A percentile compares a stretch with the other conserved stretches of the same genome.
Conservation (phyloP, 768 basidiomycete species). For the Boletus reticulatus region DNA sequence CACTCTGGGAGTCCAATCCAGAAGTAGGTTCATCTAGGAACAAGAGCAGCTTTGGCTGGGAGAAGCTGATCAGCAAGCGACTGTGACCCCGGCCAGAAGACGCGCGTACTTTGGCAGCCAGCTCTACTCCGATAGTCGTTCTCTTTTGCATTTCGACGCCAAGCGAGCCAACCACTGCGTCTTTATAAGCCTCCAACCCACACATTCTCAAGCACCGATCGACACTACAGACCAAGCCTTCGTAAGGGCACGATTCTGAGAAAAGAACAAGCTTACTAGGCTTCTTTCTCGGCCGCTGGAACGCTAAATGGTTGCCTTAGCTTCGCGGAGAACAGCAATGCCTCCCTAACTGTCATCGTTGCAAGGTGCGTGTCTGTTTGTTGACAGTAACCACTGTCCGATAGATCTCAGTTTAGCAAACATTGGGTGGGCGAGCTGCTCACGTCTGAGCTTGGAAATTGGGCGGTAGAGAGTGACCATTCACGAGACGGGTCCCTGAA, state of each 20-base stretch:
- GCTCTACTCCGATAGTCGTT: slow-evolving; percentile 83
- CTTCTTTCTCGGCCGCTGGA: slow-evolving; percentile 68
- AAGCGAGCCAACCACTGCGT: slow-evolving; percentile 66
- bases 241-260: neutral
- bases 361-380: slow-evolving; percentile 81
- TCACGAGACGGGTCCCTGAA: slow-evolving; percentile 43
- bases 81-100: too few species aligned
- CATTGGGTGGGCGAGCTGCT: neutral
- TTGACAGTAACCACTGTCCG: slow-evolving; percentile 75
- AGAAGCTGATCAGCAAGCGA: neutral
- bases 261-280: slow-evolving; percentile 51
- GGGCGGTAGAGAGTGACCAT: slow-evolving; percentile 41
- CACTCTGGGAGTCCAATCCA: slow-evolving; percentile 83
- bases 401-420: neutral
- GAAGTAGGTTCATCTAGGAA: slow-evolving; percentile 92
- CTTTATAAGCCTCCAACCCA: slow-evolving; percentile 61
- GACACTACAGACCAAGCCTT: slow-evolving; percentile 36
- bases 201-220: slow-evolving; percentile 59
- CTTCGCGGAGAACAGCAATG: slow-evolving; percentile 74
- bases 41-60: slow-evolving; percentile 69
- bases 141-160: slow-evolving; percentile 76
- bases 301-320: slow-evolving; percentile 72
- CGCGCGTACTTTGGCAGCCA: slow-evolving; percentile 65
- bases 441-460: slow-evolving; percentile 59
- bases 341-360: slow-evolving; percentile 76